Percentiles rank a stretch among this genome's conserved stretches.
phyloP scores from a whole-genome alignment of 2,329 filamentous ascomycete genomes.

The Diaporthe velutina region DNA sequence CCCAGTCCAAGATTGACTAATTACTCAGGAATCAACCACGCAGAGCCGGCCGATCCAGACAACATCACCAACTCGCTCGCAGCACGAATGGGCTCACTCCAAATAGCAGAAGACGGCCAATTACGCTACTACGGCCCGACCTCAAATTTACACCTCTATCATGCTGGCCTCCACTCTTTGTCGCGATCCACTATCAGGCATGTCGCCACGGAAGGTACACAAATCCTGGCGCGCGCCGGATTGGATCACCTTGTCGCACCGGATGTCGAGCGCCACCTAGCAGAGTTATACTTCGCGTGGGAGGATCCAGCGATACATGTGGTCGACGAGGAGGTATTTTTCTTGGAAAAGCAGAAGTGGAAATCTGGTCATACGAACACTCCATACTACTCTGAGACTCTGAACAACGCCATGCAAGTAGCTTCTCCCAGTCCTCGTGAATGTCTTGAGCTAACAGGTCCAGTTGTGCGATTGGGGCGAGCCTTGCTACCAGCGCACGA shows the following conservation, averaged over 20 bases:
- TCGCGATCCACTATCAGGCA: slow-evolving; percentile 4
- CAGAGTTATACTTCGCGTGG: slow-evolving; percentile 45
- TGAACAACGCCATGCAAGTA: slow-evolving; percentile 47
- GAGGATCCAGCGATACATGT: slow-evolving; percentile 45
- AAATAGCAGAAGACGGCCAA: slow-evolving; percentile 3
- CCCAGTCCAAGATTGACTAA: background rate
- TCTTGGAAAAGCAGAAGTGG: slow-evolving; percentile 43
- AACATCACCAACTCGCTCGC: background rate
- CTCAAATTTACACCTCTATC: background rate
- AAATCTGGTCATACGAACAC: slow-evolving; percentile 31
- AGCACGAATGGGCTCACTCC: slow-evolving; percentile 1
- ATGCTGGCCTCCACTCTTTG: background rate
- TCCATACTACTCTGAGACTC: slow-evolving; percentile 46
- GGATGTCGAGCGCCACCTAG: slow-evolving; percentile 41
- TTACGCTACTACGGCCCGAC: background rate
- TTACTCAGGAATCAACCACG: background rate
- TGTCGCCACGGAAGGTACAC: background rate
- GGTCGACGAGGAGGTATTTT: slow-evolving; percentile 44
- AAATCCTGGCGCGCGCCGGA: background rate
- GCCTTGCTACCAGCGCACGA: background rate
- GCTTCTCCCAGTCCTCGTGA: fast-evolving
- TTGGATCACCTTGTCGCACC: slow-evolving; percentile 25
- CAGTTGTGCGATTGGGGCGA: slow-evolving; percentile 37
- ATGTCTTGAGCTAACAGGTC: fast-evolving
- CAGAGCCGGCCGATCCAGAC: background rate